phyloP scores from a whole-genome alignment of 2,329 filamentous ascomycete genomes.

The Alternaria viburni region DNA sequence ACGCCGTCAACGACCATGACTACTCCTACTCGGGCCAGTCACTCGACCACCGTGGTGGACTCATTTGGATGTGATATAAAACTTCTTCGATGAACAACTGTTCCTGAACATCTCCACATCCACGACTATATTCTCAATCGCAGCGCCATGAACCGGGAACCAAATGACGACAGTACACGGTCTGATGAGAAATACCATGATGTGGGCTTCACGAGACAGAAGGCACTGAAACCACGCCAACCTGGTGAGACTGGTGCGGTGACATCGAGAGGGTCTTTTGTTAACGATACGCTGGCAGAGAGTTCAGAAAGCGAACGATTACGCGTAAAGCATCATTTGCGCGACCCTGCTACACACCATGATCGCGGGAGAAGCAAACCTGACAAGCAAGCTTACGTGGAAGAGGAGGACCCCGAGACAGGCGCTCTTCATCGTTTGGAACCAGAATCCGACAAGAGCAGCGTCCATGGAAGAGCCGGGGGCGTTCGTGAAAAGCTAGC shows the following conservation, averaged over 20 bases:
- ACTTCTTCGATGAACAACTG: background rate
- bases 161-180: no score
- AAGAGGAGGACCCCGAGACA: no score
- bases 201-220: no score
- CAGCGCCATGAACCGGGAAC: background rate
- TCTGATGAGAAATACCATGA: no score
- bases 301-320: background rate
- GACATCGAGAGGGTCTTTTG: background rate
- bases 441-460: no score
- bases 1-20: background rate
- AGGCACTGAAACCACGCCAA: background rate
- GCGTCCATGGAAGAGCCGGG: no score
- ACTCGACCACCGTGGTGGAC: background rate
- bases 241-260: background rate
- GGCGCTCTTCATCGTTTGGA: no score
- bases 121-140: fast-evolving
- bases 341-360: no score
- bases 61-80: background rate
- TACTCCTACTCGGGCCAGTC: background rate
- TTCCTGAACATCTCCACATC: background rate
- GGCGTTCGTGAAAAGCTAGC: no score
- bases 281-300: background rate
- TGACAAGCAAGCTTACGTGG: no score
- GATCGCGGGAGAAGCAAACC: no score
- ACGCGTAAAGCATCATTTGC: no score